Evolutionary conservation across 805 yeast genomes (phyloP).

Genomic region (Wickerhamiella spandovensis): DNA sequence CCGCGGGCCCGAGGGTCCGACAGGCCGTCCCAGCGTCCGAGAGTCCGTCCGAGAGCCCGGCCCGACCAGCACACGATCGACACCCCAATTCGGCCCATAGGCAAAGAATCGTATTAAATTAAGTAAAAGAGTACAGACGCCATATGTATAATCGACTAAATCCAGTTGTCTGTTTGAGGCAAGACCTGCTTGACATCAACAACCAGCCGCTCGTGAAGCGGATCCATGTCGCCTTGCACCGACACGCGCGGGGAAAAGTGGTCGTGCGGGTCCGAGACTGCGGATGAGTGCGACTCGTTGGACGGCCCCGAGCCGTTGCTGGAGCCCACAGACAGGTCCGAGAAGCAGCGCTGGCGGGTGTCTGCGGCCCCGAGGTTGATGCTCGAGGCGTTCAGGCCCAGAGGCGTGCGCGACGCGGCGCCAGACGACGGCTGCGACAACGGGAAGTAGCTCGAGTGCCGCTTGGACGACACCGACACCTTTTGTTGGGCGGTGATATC

Average conservation of each 20-base stretch:
- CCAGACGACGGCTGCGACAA: neutral
- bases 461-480: neutral
- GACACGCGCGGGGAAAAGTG: neutral
- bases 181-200: neutral
- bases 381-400: neutral
- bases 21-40: too few species aligned
- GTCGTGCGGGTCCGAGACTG: neutral
- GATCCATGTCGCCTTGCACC: neutral
- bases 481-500: neutral
- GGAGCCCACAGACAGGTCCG: neutral
- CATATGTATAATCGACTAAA: neutral
- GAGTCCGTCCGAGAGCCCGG: too few species aligned
- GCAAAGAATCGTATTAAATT: too few species aligned
- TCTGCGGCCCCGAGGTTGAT: neutral
- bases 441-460: neutral
- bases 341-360: neutral
- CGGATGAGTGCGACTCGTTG: neutral
- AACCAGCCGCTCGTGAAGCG: neutral
- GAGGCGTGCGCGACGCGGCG: neutral
- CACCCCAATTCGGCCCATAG: too few species aligned
- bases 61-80: too few species aligned
- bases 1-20: too few species aligned
- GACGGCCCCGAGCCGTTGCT: constrained; percentile 1
- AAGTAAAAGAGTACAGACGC: neutral
- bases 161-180: neutral